Evolutionary conservation across 768 basidiomycete species (phyloP), one percentile per base, ranked within the genome.

Genomic region (Asterophora parasitica): DNA sequence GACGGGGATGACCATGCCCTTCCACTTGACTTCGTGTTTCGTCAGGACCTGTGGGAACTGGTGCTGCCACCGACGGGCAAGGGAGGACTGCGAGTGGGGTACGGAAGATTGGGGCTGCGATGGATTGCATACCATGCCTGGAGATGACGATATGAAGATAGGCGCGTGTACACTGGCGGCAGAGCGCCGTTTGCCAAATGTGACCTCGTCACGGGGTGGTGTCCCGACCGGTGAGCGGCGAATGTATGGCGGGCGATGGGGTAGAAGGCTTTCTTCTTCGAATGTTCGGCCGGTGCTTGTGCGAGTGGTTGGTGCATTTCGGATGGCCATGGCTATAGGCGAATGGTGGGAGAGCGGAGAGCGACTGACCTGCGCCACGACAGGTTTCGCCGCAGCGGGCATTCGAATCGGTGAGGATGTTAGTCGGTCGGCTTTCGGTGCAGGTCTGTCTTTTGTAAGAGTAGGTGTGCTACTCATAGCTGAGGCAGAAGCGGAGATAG

Each of bases 11-110:
- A 84, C 76, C 61, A 93, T 82, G 8, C 84, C 84, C 54, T 79
- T 82, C 95, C 95, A 98, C 62, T 97, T 96, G 64, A 93, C 77
- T 37, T 94, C 85, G 51, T 92, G 83, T 62, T 91, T 87, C 61
- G 80, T 85, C 19, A 78, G 63, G 6, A 83, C 79, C 13, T 76
- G 75, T 0, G 92, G 83, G 59, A 88, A 85, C 50, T 86, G 78
- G 60, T 95, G 91, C 54, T 94, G 83, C 93, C 94, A 97, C 15
- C 93, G 72, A 35, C 88, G 74, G 2, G 92, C 90, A n/a, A 92
- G 79, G 9, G 82, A 82, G 1, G 80, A 75, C 52, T 87, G 83
- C 0, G 77, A 69, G 48, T 83, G 78, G 0, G 85, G 75, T 9
- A 85, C 72, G 0, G 74, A 64, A 4, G 75, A 65, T 35, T 75